These are phyloP conservation scores for Chytriomyces hyalinus DNA, from an alignment of 192 early-diverging fungal genomes.

Conservation along the genomic window DNA sequence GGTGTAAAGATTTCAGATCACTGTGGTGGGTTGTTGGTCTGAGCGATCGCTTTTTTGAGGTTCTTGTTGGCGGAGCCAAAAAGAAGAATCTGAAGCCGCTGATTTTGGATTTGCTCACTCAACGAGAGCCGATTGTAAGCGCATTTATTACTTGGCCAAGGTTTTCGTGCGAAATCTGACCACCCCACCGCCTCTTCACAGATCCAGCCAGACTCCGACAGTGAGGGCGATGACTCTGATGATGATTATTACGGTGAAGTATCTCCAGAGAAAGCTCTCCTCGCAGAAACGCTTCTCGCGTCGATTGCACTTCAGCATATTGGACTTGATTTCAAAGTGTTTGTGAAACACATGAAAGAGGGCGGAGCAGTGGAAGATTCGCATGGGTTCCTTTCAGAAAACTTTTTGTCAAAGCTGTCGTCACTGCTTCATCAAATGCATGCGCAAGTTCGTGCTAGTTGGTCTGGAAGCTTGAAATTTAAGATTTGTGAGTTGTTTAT, in stretches of 20 bases:
- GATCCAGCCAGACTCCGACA: conserved; percentile 47
- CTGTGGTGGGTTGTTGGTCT: conserved; percentile 53
- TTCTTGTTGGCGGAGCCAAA: conserved; percentile 50
- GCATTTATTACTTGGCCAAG: conserved; percentile 8
- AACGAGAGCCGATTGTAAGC: conserved; percentile 45
- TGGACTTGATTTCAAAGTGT: conserved; percentile 48
- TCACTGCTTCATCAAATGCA: conserved; percentile 39
- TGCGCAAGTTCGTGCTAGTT: conserved; percentile 29
- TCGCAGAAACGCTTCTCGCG: conserved; percentile 39
- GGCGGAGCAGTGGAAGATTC: conserved; percentile 39
- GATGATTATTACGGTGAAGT: conserved; percentile 47
- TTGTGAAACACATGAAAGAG: conserved; percentile 45
- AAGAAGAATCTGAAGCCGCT: conserved; percentile 42
- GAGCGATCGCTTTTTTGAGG: conserved; percentile 53
- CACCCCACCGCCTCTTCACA: neutral
- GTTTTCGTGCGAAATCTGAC: neutral
- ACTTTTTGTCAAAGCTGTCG: conserved; percentile 35
- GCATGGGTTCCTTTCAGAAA: conserved; percentile 43
- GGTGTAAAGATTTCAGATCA: conserved; percentile 26
- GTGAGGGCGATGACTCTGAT: conserved; percentile 23
- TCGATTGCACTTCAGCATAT: conserved; percentile 45
- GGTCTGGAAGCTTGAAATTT: conserved; percentile 33
- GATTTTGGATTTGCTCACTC: conserved; percentile 46
- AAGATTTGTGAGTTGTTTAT: conserved; percentile 32
- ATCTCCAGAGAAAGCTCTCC: conserved; percentile 28